Base-by-base conservation (phyloP, 192 early-diverging fungal species). In the Backusella westeae region DNA sequence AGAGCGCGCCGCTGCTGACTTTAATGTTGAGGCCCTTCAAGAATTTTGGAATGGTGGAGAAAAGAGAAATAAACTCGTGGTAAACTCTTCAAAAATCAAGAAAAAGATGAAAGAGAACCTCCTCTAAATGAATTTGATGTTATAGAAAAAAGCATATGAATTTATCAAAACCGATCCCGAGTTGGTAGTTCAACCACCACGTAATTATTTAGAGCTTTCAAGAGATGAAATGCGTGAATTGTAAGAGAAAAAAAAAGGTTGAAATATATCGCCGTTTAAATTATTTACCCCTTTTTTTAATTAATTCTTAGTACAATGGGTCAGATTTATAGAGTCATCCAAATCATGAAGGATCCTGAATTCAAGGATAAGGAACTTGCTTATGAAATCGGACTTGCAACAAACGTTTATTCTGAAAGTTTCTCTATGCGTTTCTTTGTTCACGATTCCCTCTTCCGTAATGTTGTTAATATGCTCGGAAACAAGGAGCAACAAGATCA, bases 381-480 rank as follows among this genome's bases (percentile, higher is more conserved):
- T 14, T 71, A 26, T 26, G 14, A 71, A 34, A 42, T 73, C 2
- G 36, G 63, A 5, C 36, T 38, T n/a, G 42, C 77, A 23, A 26
- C 46, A 38, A 73, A 59, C 15, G 52, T 78, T 15, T 90, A 90
- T 63, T 89, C 88, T 9, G 85, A 90, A 75, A 80, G 81, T 14
- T 92, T 83, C 73, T 76, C 75, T 15, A 90, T 92, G 89, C 87
- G 87, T 44, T 72, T 89, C 46, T 89, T 88, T 76, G 91, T 92
- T 34, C 85, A 89, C 44, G 89, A 89, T 38, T 80, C 85, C 52
- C 77, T 92, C 71, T 90, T 92, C 81, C 78, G 74, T 67, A 82
- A 88, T 21, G 85, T 88, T 6, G 69, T 92, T 65, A 71, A 81
- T 46, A 78, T 91, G 68, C 87, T 92, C 49, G 87, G 88, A 34